A percentile compares a stretch with the other conserved stretches of the same genome.
These are phyloP conservation scores for Talaromyces sp. DNA, from an alignment of 2,329 filamentous ascomycete species.

Conservation along the genomic window DNA sequence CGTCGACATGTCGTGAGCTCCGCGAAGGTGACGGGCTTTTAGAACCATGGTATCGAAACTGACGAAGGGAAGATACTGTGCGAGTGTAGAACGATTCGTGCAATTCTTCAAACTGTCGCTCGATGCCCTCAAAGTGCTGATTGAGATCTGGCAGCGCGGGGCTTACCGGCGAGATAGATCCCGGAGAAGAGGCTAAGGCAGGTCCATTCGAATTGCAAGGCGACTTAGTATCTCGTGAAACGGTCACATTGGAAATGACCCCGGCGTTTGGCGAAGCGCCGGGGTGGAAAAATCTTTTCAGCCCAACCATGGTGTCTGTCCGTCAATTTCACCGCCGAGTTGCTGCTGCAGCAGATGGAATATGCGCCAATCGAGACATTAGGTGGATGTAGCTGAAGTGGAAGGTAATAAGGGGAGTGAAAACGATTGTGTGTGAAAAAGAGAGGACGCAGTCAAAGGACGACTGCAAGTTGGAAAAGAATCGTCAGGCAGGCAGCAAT, in stretches of 20 bases:
- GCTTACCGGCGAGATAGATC: neutral
- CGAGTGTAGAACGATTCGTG: constrained; percentile 29
- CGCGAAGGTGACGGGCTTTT: constrained; percentile 16
- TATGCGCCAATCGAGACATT: neutral
- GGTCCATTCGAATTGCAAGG: neutral
- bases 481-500: neutral
- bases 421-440: neutral
- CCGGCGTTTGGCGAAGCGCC: neutral
- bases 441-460: neutral
- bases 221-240: neutral
- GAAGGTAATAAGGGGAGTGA: neutral
- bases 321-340: neutral
- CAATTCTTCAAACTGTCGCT: constrained; percentile 34
- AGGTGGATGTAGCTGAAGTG: neutral
- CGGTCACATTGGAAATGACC: neutral
- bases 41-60: constrained; percentile 17
- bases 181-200: neutral
- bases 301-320: constrained; percentile 24
- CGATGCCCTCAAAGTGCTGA: constrained; percentile 31
- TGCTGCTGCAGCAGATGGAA: neutral
- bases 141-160: constrained; percentile 17
- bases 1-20: constrained; percentile 32
- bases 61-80: constrained; percentile 21
- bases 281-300: constrained; percentile 26
- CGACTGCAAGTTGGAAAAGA: neutral